Evolutionary conservation across 371 early-diverging fungal genomes (phyloP).

Genomic region (Coemansia sp.): DNA sequence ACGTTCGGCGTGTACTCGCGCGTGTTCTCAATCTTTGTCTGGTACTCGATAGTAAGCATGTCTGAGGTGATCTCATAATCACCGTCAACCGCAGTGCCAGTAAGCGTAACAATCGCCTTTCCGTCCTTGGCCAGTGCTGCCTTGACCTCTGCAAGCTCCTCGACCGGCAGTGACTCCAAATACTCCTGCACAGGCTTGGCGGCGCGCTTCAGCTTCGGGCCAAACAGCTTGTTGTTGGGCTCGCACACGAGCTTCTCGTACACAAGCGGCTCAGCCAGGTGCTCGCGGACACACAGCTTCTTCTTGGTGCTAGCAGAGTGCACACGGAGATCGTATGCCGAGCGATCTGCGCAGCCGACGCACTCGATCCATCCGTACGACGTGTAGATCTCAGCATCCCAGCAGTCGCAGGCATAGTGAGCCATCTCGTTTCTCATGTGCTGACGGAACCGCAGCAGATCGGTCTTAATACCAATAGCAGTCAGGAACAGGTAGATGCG

Average conservation of each 20-base stretch:
- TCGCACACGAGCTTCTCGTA: constrained; percentile 79
- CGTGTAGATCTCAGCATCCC: constrained; percentile 96
- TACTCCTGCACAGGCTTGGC: constrained; percentile 86
- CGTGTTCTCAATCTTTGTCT: constrained; percentile 80
- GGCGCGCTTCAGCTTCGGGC: constrained; percentile 88
- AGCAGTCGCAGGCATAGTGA: constrained; percentile 99
- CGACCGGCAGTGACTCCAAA: constrained; percentile 65
- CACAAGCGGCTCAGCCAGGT: constrained; percentile 80
- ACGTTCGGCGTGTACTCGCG: constrained; percentile 98
- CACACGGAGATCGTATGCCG: constrained; percentile 96
- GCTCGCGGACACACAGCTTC: constrained; percentile 91
- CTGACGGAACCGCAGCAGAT: constrained; percentile 96
- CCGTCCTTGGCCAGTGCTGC: constrained; percentile 60
- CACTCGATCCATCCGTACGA: constrained; percentile 99
- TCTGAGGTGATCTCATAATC: constrained; percentile 69
- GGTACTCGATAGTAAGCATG: constrained; percentile 71
- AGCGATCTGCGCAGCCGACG: constrained; percentile 99
- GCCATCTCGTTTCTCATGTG: constrained; percentile 99
- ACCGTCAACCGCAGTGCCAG: constrained; percentile 63
- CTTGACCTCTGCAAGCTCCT: constrained; percentile 62
- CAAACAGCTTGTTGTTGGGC: constrained; percentile 92
- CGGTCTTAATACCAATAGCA: constrained; percentile 91
- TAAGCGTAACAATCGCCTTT: constrained; percentile 28
- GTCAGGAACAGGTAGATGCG: constrained; percentile 93
- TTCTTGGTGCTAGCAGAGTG: constrained; percentile 92